Base-by-base conservation (phyloP, 2,329 filamentous ascomycete species). In the Hawksworthiomyces lignivorus region DNA sequence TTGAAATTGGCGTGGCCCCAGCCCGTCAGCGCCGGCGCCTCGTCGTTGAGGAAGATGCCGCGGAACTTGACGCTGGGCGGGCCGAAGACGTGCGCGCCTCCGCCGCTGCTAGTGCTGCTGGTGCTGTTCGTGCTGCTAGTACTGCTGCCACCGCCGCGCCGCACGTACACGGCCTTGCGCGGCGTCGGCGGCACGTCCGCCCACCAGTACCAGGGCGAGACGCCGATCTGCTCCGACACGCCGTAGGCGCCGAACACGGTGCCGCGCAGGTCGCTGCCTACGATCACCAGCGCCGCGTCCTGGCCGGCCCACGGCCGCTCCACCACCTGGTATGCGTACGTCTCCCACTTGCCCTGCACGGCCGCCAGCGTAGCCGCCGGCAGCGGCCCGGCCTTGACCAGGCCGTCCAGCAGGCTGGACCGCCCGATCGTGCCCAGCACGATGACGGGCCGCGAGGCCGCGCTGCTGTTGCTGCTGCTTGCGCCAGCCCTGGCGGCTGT, bases 31-130 rank as follows among this genome's bases (percentile, higher is more conserved):
- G 67, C 70, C 0, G 74, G 75, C 4, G 71, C 68, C 48, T 80
- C 74, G 45, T 79, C 75, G 48, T 79, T 79, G 56, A 80, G 62
- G 54, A 79, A 79, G 51, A 79, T 68, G 17, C 74, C 75, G 17
- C 75, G 65, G 52, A 73, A 78, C 48, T 75, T 76, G 46, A 79
- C 68, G 4, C 68, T 69, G 3, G 75, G 74, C 0, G 71, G 62
- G 11, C 65, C 67, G 39, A 75, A 69, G 1, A 63, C 55, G 30
- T 68, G 68, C n/a, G n/a, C n/a, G n/a, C n/a, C n/a, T n/a, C n/a
- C n/a, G n/a, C n/a, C n/a, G n/a, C n/a, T n/a, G n/a, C n/a, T n/a
- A n/a, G n/a, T n/a, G n/a, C n/a, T n/a, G n/a, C n/a, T n/a, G n/a
- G n/a, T n/a, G n/a, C n/a, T n/a, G 29, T n/a, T 18, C 15, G 36